Base-by-base conservation (phyloP, 805 yeast species). In the Kluyveromyces lactis region DNA sequence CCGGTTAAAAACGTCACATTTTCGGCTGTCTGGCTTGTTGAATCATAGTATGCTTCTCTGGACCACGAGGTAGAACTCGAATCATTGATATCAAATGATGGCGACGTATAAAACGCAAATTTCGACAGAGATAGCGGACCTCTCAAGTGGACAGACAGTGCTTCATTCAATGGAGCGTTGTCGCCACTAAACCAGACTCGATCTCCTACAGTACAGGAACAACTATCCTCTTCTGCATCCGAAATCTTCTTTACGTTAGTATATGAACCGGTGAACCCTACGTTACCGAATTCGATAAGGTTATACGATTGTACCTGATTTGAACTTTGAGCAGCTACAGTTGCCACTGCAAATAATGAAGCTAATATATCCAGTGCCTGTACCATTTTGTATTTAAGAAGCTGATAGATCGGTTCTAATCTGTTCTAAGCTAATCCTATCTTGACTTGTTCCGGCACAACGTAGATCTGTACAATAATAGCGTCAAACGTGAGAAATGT, bases 91-190 rank as follows among this genome's bases (percentile, higher is more conserved):
- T 42, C 50, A 47, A 65, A 77, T 21, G 62, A 53, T 3, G 65
- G 64, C 12, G 78, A 49, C n/a, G 68, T 67, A 53, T 78, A 82
- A 48, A 64, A 77, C 4, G 77, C 89, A 54, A 81, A 82, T 47
- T 73, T 67, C 41, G 63, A 64, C 48, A 82, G 65, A 8, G 65
- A 59, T 43, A 82, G 59, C 3, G 92, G 92, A 26, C 92, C 92
- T 62, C 92, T 73, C 57, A 82, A 73, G 55, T 82, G 92, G 9
- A 82, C 87, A 1, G 86, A 77, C 10, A 82, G 64, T 47, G 76
- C 84, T 40, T 70, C 78, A 47, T 79, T 61, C 28, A 81, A 50
- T 1, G 92, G 92, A 12, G 86, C 66, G 53, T 79, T 79, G 4
- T 75, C 39, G 18, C 90, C 89, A 9, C 69, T 59, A 35, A 60